Percentiles rank a stretch among this genome's conserved stretches.
These are phyloP conservation scores for Pinus taeda DNA, from an alignment of 75 land plant species.

Conservation along the genomic window DNA sequence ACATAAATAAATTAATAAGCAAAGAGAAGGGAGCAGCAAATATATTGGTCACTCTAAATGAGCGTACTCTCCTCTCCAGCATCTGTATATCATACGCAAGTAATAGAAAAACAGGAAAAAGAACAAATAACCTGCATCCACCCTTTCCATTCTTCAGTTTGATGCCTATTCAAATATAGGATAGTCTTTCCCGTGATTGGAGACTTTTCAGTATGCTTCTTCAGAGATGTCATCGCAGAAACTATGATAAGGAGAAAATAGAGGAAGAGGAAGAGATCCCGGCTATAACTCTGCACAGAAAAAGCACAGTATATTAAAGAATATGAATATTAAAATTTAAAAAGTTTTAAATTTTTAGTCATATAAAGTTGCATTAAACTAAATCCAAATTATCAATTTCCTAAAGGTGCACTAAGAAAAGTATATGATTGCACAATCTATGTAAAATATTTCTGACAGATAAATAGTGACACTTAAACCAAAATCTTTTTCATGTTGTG, in stretches of 20 bases:
- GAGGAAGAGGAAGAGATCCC: conserved; percentile 94
- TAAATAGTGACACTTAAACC: neutral
- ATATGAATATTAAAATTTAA: neutral
- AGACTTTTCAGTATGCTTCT: conserved; percentile 83
- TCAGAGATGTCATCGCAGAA: conserved; percentile 79
- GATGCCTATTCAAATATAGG: conserved; percentile 92
- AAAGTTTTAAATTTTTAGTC: too few species aligned
- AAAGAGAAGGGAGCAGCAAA: neutral
- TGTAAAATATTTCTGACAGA: neutral
- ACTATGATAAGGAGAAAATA: conserved; percentile 83
- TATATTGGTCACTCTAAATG: neutral
- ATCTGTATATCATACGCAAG: neutral
- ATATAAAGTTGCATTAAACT: too few species aligned
- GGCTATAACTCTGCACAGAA: conserved; percentile 75
- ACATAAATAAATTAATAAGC: neutral
- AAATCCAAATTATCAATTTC: too few species aligned
- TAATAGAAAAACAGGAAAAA: neutral
- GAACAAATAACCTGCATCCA: conserved; percentile 95
- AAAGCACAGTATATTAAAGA: neutral
- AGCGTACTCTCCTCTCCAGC: neutral
- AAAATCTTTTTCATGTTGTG: neutral
- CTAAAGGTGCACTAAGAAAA: neutral
- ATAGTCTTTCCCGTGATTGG: conserved; percentile 73
- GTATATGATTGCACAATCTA: neutral
- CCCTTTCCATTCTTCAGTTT: conserved; percentile 99